Evolutionary conservation across 208 protist genomes (phyloP), one percentile per base, ranked within the genome.

Genomic region (Crithidia sp.): DNA sequence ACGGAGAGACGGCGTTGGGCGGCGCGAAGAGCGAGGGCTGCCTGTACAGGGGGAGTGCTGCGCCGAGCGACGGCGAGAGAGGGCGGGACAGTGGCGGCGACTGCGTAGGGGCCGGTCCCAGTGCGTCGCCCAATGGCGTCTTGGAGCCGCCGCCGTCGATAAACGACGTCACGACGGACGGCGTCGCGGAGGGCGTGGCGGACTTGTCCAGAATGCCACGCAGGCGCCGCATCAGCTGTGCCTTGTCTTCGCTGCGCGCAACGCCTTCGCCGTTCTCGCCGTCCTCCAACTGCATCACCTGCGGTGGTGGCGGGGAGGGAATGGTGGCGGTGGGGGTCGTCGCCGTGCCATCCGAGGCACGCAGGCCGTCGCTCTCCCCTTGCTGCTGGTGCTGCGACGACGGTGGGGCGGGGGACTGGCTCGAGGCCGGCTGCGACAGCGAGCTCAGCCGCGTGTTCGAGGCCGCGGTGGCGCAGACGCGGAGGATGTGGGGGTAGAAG

Each of bases 181-280:
- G 40, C 40, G 50, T 43, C 17, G 40, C 55, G 13, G 73, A 36
- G 14, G 66, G 60, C 12, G 56, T 57, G 28, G 54, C 14, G 44
- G 65, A 45, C 36, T 56, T 60, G 19, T 58, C 36, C 17, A 78
- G 60, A 17, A 78, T 63, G 17, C 19, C 52, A 41, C 52, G 66
- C 44, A 78, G n/a, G 8, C 73, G 73, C 19, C 66, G 49, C 66
- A 72, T 78, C 36, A 78, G 52, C 66, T 68, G 39, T n/a, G 59
- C 59, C 58, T 78, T 78, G 14, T 72, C 66, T 0, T 45, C 16
- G 13, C 14, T 71, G 66, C 41, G 40, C 13, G 14, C 54, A 28
- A 47, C 54, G n/a, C 17, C 54, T 13, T 49, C 66, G 47, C 8
- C 52, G 37, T 54, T 41, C 36, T 36, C 52, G 47, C 14, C 40